Percentiles rank a stretch among this genome's conserved stretches.
These are phyloP conservation scores for Prunella vulgaris DNA, from an alignment of 257 asterid genomes.

Conservation along the genomic window DNA sequence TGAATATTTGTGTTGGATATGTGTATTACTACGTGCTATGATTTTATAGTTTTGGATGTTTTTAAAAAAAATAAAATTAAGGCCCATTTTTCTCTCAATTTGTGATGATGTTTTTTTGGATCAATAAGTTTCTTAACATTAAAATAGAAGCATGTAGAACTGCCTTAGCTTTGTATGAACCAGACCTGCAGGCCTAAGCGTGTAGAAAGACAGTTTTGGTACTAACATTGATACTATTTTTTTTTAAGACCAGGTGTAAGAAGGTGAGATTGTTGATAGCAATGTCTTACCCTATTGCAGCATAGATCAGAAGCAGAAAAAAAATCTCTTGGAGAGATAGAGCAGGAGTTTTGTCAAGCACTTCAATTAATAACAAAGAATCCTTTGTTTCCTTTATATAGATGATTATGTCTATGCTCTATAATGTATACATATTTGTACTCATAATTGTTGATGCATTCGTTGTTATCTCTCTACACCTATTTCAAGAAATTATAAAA, in stretches of 20 bases:
- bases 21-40: background rate
- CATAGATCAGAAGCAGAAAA: constrained; percentile 57
- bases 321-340: constrained; percentile 91
- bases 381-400: background rate
- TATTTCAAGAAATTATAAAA: background rate
- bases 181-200: background rate
- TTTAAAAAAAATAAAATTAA: too few species aligned
- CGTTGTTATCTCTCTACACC: background rate
- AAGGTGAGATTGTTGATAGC: constrained; percentile 62
- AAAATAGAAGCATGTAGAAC: background rate
- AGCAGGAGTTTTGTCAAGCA: constrained; percentile 95
- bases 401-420: background rate
- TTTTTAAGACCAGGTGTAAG: constrained; percentile 62
- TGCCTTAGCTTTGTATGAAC: background rate
- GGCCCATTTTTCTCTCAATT: too few species aligned
- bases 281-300: constrained; percentile 85
- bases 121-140: background rate
- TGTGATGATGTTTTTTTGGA: too few species aligned
- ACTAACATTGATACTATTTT: constrained; percentile 14
- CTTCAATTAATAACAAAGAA: constrained; percentile 50
- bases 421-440: background rate
- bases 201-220: background rate
- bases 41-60: background rate
- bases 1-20: background rate
- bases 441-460: background rate